A percentile compares a stretch with the other conserved stretches of the same genome.
phyloP scores from a whole-genome alignment of 306 rosid species.

The Ammopiptanthus mongolicus region DNA sequence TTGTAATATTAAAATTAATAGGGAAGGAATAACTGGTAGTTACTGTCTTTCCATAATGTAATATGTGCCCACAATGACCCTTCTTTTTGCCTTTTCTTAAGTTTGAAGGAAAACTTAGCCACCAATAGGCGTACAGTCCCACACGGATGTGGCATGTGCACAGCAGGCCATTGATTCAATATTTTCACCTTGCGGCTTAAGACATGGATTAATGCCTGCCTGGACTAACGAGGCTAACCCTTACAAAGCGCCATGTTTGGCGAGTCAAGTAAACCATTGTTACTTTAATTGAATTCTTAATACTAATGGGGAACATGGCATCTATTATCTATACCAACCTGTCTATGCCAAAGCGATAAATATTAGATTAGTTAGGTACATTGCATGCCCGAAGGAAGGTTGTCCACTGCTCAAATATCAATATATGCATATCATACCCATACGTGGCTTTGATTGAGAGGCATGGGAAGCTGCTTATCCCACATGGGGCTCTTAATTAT shows the following conservation, averaged over 20 bases:
- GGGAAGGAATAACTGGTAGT: too few relatives aligned
- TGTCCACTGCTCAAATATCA: neutral
- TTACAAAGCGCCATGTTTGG: conserved; percentile 10
- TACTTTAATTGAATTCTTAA: neutral
- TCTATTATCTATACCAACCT: neutral
- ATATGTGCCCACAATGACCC: too few relatives aligned
- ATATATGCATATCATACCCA: conserved; percentile 18
- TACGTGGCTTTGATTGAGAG: conserved; percentile 16
- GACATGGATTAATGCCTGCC: conserved; percentile 23
- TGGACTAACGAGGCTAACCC: neutral
- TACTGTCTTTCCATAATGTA: too few relatives aligned
- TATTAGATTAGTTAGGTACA: neutral
- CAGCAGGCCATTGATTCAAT: neutral
- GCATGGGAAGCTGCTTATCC: conserved; percentile 18
- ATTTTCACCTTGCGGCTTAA: conserved; percentile 41
- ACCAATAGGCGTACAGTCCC: neutral
- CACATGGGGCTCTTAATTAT: conserved; percentile 7
- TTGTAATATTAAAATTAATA: neutral
- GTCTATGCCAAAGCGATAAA: neutral
- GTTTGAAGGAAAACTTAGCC: neutral
- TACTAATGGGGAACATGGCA: neutral
- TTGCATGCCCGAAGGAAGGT: conserved; percentile 7
- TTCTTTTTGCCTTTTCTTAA: neutral
- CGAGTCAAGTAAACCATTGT: conserved; percentile 9
- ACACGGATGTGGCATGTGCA: conserved; percentile 21